Conservation (phyloP, 2,329 filamentous ascomycete genomes). For the Dactylellina drechsleri region DNA sequence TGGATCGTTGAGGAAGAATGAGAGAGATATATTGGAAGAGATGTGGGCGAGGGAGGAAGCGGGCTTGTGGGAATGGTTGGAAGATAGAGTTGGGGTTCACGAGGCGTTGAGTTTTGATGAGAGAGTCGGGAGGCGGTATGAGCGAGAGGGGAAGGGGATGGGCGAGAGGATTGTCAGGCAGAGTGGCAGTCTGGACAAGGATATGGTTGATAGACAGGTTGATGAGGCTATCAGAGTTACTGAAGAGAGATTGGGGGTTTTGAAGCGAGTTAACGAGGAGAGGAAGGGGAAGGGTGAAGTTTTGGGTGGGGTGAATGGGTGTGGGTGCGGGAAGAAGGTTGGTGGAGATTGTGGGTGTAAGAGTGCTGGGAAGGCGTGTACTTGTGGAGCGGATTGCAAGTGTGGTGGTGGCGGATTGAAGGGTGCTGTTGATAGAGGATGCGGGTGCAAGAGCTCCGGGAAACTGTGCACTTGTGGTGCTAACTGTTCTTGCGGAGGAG, state of each 20-base stretch:
- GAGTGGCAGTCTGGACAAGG: slow-evolving; percentile 65
- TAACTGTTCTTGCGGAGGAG: slow-evolving; percentile 22
- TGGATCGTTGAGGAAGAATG: slow-evolving; percentile 60
- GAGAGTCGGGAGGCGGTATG: slow-evolving; percentile 61
- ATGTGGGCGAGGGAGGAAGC: slow-evolving; percentile 90
- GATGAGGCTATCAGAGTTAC: slow-evolving; percentile 84
- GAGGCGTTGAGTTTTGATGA: slow-evolving; percentile 68
- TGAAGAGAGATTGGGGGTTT: slow-evolving; percentile 79
- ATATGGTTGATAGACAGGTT: slow-evolving; percentile 78
- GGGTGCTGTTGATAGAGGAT: not conserved
- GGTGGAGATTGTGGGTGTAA: slow-evolving; percentile 25
- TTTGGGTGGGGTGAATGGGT: slow-evolving; percentile 7
- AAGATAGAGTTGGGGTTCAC: slow-evolving; percentile 75
- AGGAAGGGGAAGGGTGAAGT: slow-evolving; percentile 62
- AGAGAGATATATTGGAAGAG: slow-evolving; percentile 86
- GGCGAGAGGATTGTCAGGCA: slow-evolving; percentile 70
- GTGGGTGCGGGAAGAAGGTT: slow-evolving; percentile 32
- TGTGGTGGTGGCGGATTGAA: slow-evolving; percentile 6
- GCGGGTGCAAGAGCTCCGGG: slow-evolving; percentile 7
- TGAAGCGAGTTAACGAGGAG: slow-evolving; percentile 77
- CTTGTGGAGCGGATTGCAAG: slow-evolving; percentile 23
- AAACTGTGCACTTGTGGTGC: slow-evolving; percentile 1
- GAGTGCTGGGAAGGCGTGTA: slow-evolving; percentile 10
- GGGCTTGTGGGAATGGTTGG: slow-evolving; percentile 91
- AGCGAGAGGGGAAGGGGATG: slow-evolving; percentile 60